Base-by-base conservation (phyloP, 805 yeast species). In the Barnettozyma sp. region DNA sequence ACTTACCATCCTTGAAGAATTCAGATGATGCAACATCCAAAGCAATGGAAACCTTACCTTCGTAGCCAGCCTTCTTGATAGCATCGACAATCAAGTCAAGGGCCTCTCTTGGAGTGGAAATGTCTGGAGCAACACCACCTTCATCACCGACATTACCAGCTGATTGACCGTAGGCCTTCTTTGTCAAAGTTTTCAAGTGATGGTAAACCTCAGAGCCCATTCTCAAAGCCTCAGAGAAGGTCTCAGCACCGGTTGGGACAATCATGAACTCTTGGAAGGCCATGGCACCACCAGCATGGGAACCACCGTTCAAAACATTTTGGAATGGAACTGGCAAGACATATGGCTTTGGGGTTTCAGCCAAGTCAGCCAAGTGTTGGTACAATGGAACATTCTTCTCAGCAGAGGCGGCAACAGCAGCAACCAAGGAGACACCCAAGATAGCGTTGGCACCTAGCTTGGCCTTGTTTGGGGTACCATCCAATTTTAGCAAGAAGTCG, bases 81-180 rank as follows among this genome's bases (percentile, higher is more conserved):
- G 98, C 86, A 51, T 68, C 81, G 55, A 77, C 74, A 66, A 90
- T 86, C 66, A 90, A 80, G 73, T 92, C 97, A 52, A 90, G 74
- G 56, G 97, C 98, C 78, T 90, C 97, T 68, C 78, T 84, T 63
- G 98, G 90, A 56, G 96, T 77, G 52, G 82, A 76, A 54, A 92
- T 80, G 69, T 87, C 85, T 69, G 98, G 98, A 59, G 98, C 98
- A 74, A 90, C 96, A 80, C 98, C 98, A 82, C 98, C 98, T 78
- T 90, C 98, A 70, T 90, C 98, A 79, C 98, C 98, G 64, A 90
- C 98, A 74, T 90, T 90, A 72, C 96, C 97, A 59, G 98, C 98
- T 47, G 94, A 81, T 62, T 85, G 82, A 64, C 98, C 98, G 82
- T 90, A 92, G 66, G 71, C 75, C 80, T 85, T 81, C 79, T 85